Evolutionary conservation across 2,329 filamentous ascomycete species (phyloP), one percentile per base, ranked within the genome.

Genomic region (Trichocomaceae sp.): DNA sequence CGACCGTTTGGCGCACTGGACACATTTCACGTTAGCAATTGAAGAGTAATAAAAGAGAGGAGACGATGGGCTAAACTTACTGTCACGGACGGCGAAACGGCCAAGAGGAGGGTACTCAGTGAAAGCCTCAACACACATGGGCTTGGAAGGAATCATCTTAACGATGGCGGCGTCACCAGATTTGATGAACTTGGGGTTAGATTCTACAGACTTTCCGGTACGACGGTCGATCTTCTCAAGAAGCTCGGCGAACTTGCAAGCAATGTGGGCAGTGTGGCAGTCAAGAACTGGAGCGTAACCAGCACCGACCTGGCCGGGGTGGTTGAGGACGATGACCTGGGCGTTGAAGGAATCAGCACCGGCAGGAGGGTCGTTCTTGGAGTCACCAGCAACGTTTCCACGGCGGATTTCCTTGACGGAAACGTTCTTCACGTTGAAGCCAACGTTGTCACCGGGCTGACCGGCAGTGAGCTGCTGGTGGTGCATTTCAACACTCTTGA

Each of bases 351-450:
- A 91, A 72, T 92, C 90, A 73, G 84, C 85, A 72, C 83, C 93
- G 75, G 80, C 76, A 65, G 93, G 90, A 71, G 93, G 93, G 83
- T 99, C 93, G 84, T 95, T 95, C 91, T 99, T 99, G 85, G 89
- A 92, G 90, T 99, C 93, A 90, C 90, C 90, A 72, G 88, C 88
- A 71, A 99, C 93, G 87, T 99, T 97, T 75, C 93, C 93, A 95
- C 93, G 93, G 81, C 93, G 93, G 75, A 99, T 96, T 79, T 99
- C 93, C 91, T 99, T 99, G 82, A 99, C 93, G 79, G 93, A 97
- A 73, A 99, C 93, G 93, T 99, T 99, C 91, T 99, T 99, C 82
- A 99, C 92, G 89, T 99, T 99, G 91, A 99, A 99, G 72, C 93
- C 93, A 78, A 99, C 93, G 84, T 99, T 99, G 89, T 99, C 93